Evolutionary conservation across 305 asterid species (phyloP), one percentile per base, ranked within the genome.

Genomic region (Ilex paraguariensis): DNA sequence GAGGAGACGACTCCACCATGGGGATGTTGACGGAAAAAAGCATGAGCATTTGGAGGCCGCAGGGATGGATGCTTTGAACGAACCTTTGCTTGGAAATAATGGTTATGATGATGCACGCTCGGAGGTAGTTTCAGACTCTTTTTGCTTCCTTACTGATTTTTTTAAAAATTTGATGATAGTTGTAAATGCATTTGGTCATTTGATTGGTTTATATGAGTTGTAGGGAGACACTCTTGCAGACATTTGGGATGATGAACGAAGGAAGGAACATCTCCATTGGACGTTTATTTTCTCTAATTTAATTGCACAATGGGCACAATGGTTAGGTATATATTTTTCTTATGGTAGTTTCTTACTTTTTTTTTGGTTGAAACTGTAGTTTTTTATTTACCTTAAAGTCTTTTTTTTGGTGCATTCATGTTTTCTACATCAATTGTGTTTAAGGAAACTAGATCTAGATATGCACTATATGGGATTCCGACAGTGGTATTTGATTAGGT

Each of bases 241-340:
- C 68, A 73, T 74, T 63, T 73, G 86, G 95, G 90, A 85, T 70
- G 91, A 86, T 56, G 86, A 86, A 52, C 79, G 73, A 70, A 74
- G 66, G 33, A 79, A 66, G 66, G 97, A 78, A 73, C 81, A 63
- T 57, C 68, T 72, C 77, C 97, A 90, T 66, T 92, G 98, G 98
- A 64, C 90, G 4, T 70, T 84, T 62, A 81, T 89, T 31, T 90
- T 92, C 67, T 81, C 95, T 7, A 81, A 86, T 21, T 71, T 92
- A 71, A 84, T 92, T 60, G 85, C 94, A 13, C 92, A 92, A 79
- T 92, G 98, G 98, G 96, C 96, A 42, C 98, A 92, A 31, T 92
- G 96, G 95, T 72, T 92, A 76, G 95, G 98, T 91, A 33, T 39
- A 92, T 48, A 66, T 14, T 52, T n/a, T 52, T 52, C 56, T 52